Base-by-base conservation (phyloP, 1,284 basidiomycete species). In the Moesziomyces sp. region DNA sequence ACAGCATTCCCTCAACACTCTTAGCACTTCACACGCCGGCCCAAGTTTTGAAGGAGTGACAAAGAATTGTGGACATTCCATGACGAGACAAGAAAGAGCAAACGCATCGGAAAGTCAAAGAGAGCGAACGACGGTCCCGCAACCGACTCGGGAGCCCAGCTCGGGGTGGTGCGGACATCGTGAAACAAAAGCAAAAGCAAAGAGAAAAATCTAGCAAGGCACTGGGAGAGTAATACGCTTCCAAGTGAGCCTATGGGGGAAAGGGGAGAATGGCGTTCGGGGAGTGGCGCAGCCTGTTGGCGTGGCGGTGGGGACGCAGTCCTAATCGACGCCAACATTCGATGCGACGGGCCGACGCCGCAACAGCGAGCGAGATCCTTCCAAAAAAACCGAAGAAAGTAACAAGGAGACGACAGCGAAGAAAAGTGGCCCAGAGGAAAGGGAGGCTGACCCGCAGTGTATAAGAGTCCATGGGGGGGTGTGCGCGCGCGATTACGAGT, bases 81-180 rank as follows among this genome's bases (percentile, higher is more conserved):
- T 46, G 43, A 46, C 49, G 42, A 28, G 43, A 43, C 46, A 14
- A 19, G 28, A 40, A 42, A 51, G 28, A 13, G 26, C 40, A 62
- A 52, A 26, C 21, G 44, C 6, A 7, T 24, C 30, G 19, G 26
- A 45, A 48, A n/a, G 13, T 46, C 26, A 58, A 45, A 45, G n/a
- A 52, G 24, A 43, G 21, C 10, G 38, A 23, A 43, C 30, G 55
- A 68, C 46, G 33, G 52, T 61, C 65, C 65, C 54, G 58, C 65
- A 52, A 58, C 54, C 59, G 56, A 68, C 65, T 35, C 30, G 5
- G 30, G 30, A 52, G 54, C 40, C 65, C 65, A 54, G 65, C 56
- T 51, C 30, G 30, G 30, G 30, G 56, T 62, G 58, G 59, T 62
- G 65, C 52, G 59, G 56, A 68, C 65, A 44, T 68, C 49, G 45